A percentile compares a stretch with the other conserved stretches of the same genome.
These are phyloP conservation scores for Naganishia vaughanmartiniae DNA, from an alignment of 768 basidiomycete genomes.

Conservation along the genomic window DNA sequence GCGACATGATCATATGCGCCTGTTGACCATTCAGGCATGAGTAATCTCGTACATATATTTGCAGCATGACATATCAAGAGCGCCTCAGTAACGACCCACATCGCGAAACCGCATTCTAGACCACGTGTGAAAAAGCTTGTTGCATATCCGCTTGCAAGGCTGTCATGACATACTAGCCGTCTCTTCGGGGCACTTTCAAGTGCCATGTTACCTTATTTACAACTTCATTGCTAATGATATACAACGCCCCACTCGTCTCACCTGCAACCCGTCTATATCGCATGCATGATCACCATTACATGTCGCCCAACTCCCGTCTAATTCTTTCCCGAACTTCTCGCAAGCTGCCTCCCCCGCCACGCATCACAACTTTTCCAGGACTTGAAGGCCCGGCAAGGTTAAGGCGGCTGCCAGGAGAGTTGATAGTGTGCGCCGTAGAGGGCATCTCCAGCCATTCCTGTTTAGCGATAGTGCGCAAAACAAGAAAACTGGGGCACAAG, in stretches of 20 bases:
- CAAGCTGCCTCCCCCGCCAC: slow-evolving; percentile 38
- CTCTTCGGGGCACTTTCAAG: background rate
- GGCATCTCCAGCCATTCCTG: slow-evolving; percentile 53
- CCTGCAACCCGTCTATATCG: background rate
- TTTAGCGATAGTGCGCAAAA: slow-evolving; percentile 37
- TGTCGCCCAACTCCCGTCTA: slow-evolving; percentile 40
- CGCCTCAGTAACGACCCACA: background rate
- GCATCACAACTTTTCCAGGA: slow-evolving; percentile 43
- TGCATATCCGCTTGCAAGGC: background rate
- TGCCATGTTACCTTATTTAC: background rate
- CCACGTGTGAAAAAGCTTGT: background rate
- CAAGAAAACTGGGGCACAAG: slow-evolving; percentile 52
- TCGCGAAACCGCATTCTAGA: background rate
- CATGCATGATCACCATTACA: background rate
- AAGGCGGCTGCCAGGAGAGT: slow-evolving; percentile 9
- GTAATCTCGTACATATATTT: too few species aligned
- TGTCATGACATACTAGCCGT: slow-evolving; percentile 1
- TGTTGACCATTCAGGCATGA: too few species aligned
- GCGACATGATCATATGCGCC: background rate
- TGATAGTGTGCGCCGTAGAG: slow-evolving; percentile 25
- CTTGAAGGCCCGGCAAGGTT: slow-evolving; percentile 43
- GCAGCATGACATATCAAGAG: background rate
- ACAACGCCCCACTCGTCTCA: background rate
- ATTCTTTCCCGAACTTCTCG: slow-evolving; percentile 53
- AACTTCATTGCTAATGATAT: background rate